A percentile compares a stretch with the other conserved stretches of the same genome.
Evolutionary conservation across 345 rosid species (phyloP).

Genomic region (Excoecaria cochinchinensis): DNA sequence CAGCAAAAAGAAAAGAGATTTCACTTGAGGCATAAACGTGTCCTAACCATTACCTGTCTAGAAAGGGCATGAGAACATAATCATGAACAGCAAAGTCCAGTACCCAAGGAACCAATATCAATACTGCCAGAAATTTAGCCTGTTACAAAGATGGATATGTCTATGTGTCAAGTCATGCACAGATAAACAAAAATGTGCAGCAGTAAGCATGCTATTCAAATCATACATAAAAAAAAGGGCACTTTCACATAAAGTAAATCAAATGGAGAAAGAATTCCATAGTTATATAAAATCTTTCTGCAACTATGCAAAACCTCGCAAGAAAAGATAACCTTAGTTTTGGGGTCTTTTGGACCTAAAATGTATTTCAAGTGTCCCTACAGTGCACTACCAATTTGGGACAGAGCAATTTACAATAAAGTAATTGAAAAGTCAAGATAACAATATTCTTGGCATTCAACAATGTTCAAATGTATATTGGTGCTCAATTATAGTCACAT

Average conservation of each 20-base stretch:
- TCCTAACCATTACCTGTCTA: constrained; percentile 65
- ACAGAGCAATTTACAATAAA: not conserved
- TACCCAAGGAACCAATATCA: constrained; percentile 78
- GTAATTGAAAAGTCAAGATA: not conserved
- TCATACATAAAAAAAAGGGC: not conserved
- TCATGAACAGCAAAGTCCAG: constrained; percentile 90
- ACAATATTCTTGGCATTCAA: not conserved
- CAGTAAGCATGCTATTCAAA: not conserved
- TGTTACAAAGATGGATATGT: constrained; percentile 37
- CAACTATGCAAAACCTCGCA: not conserved
- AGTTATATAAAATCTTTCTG: not conserved
- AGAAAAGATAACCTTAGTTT: not conserved
- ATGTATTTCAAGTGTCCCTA: not conserved
- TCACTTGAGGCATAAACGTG: not conserved
- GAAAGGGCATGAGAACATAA: constrained; percentile 87
- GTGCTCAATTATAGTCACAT: not conserved
- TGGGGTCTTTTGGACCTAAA: not conserved
- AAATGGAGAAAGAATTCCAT: not conserved
- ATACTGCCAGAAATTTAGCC: constrained; percentile 80
- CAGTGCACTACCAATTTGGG: not conserved
- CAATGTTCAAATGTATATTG: not conserved
- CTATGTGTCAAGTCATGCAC: constrained; percentile 1
- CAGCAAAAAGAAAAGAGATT: not conserved
- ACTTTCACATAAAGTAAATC: not conserved
- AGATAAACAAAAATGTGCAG: not conserved